A percentile compares a stretch with the other conserved stretches of the same genome.
These are phyloP conservation scores for Penicillium lagena DNA, from an alignment of 495 filamentous ascomycete genomes.

Conservation along the genomic window DNA sequence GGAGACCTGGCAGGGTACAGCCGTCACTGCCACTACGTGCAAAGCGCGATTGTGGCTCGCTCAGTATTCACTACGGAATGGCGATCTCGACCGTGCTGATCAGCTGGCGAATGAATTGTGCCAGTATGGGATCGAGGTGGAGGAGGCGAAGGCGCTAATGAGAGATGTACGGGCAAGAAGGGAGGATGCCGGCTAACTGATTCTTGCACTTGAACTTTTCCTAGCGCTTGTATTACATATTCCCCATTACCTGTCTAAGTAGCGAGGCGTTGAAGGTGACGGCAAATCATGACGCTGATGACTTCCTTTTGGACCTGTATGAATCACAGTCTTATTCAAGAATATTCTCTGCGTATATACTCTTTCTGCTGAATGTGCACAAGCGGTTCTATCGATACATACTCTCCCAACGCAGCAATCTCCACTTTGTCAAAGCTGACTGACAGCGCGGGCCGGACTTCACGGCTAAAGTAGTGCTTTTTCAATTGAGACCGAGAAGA, in stretches of 20 bases:
- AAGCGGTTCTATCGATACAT: slow-evolving; percentile 8
- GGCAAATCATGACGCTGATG: no score
- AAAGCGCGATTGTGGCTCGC: slow-evolving; percentile 95
- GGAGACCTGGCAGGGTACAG: slow-evolving; percentile 49
- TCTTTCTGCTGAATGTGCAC: not conserved
- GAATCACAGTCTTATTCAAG: not conserved
- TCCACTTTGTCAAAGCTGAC: slow-evolving; percentile 15
- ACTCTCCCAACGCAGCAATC: slow-evolving; percentile 19
- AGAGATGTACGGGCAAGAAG: slow-evolving; percentile 79
- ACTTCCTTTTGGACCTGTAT: no score
- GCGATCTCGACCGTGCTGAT: slow-evolving; percentile 68
- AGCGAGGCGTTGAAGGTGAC: slow-evolving; percentile 9
- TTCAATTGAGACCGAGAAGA: no score
- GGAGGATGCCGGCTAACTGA: slow-evolving; percentile 37
- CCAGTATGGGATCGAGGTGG: slow-evolving; percentile 94
- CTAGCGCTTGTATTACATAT: not conserved
- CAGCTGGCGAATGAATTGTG: slow-evolving; percentile 84
- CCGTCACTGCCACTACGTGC: slow-evolving; percentile 81
- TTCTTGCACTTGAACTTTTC: slow-evolving; percentile 1
- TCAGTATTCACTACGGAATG: slow-evolving; percentile 64
- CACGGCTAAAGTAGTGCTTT: not conserved
- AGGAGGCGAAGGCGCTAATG: slow-evolving; percentile 94
- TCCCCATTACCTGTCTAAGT: slow-evolving; percentile 9
- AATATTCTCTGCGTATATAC: not conserved
- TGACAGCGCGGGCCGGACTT: not conserved